phyloP scores from a whole-genome alignment of 2,329 filamentous ascomycete species.

The Pseudocercospora ulei region DNA sequence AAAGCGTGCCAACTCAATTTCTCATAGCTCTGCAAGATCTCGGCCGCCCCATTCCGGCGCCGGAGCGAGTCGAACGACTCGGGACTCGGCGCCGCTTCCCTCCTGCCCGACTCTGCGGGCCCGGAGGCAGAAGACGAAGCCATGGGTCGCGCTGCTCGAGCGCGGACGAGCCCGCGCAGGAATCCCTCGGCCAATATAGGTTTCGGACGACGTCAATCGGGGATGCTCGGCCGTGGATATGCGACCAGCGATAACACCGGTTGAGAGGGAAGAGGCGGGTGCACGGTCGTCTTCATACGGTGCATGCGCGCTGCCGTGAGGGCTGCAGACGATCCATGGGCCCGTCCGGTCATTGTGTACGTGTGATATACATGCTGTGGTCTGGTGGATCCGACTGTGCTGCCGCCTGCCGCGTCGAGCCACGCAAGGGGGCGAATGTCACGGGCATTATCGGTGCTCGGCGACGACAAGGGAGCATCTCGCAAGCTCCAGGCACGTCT shows the following conservation, averaged over 20 bases:
- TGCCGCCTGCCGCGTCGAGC: background rate
- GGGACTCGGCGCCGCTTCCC: constrained; percentile 14
- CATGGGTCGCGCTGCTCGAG: constrained; percentile 1
- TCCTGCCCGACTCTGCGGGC: background rate
- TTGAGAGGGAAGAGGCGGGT: too few relatives aligned
- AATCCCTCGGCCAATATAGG: too few relatives aligned
- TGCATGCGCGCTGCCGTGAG: constrained; percentile 7
- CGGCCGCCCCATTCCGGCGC: constrained; percentile 23
- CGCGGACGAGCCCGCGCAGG: too few relatives aligned
- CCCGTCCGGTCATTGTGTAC: constrained; percentile 2
- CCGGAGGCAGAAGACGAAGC: constrained; percentile 5
- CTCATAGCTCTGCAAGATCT: constrained; percentile 32
- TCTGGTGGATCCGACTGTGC: background rate
- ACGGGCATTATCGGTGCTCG: too few relatives aligned
- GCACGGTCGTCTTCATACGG: constrained; percentile 3
- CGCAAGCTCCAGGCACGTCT: too few relatives aligned
- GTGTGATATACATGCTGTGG: constrained; percentile 7
- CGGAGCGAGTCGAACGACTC: constrained; percentile 27
- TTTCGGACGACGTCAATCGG: too few relatives aligned
- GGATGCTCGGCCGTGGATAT: background rate
- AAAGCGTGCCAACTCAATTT: constrained; percentile 29
- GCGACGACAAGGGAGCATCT: too few relatives aligned
- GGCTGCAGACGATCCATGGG: constrained; percentile 8
- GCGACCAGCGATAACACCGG: too few relatives aligned
- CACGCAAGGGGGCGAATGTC: too few relatives aligned